A percentile compares a stretch with the other conserved stretches of the same genome.
Evolutionary conservation across 2,329 filamentous ascomycete genomes (phyloP).

Genomic region (Rhinocladiella mackenziei): DNA sequence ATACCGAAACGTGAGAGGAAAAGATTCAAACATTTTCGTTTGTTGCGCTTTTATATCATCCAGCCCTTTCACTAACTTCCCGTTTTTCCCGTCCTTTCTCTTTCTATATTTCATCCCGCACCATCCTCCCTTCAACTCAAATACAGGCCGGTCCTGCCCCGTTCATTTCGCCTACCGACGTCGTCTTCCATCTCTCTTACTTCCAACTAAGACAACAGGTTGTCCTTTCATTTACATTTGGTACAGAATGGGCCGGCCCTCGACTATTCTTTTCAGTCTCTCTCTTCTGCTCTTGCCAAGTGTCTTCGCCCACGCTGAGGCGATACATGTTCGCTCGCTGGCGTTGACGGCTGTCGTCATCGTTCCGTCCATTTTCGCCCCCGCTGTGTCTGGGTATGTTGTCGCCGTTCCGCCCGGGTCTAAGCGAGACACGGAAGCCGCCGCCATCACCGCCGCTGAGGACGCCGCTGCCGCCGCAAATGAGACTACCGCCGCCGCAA

Average conservation of each 20-base stretch:
- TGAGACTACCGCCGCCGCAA: background rate
- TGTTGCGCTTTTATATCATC: constrained; percentile 10
- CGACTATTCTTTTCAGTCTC: constrained; percentile 10
- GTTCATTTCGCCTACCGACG: constrained; percentile 6
- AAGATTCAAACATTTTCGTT: background rate
- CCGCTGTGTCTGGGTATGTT: constrained; percentile 12
- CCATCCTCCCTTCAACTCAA: constrained; percentile 4
- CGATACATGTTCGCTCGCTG: constrained; percentile 5
- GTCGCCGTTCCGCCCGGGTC: constrained; percentile 4
- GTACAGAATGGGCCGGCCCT: constrained; percentile 18
- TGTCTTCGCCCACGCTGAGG: constrained; percentile 12
- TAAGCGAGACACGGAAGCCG: background rate
- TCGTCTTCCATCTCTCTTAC: constrained; percentile 1
- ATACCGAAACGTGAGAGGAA: too few species aligned
- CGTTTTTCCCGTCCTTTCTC: background rate
- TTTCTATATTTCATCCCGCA: background rate
- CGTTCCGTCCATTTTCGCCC: constrained; percentile 5
- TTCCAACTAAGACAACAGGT: constrained; percentile 12
- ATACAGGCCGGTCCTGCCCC: constrained; percentile 20
- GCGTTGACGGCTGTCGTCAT: constrained; percentile 8
- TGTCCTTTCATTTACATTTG: constrained; percentile 6
- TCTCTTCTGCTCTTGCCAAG: constrained; percentile 12
- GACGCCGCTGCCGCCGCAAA: background rate
- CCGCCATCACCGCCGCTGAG: background rate
- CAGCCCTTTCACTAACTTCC: background rate